phyloP scores from a whole-genome alignment of 2,329 filamentous ascomycete species.

The Colletotrichum sojae region DNA sequence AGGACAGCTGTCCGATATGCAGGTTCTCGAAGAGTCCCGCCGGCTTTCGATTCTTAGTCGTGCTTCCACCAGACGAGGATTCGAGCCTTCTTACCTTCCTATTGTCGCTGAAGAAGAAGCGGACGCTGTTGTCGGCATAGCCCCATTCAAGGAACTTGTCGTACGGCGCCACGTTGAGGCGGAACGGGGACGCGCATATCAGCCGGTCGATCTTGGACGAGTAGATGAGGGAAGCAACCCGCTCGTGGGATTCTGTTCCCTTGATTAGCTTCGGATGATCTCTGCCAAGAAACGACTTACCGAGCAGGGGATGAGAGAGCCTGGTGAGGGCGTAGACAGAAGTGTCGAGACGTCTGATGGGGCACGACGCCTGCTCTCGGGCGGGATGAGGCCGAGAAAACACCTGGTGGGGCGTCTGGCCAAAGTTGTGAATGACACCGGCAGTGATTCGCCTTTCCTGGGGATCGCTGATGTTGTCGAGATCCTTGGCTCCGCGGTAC shows the following conservation, averaged over 20 bases:
- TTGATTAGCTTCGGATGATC: constrained; percentile 23
- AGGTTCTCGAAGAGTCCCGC: constrained; percentile 94
- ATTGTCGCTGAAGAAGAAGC: constrained; percentile 89
- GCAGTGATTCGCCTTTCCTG: constrained; percentile 91
- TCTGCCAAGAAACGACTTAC: constrained; percentile 52
- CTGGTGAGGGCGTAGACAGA: constrained; percentile 82
- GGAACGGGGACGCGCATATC: constrained; percentile 85
- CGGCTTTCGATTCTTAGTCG: constrained; percentile 58
- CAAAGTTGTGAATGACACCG: constrained; percentile 98
- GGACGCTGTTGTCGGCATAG: constrained; percentile 91
- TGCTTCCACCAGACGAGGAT: not conserved
- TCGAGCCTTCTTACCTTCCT: constrained; percentile 70
- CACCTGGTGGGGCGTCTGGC: constrained; percentile 95
- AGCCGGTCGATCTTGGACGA: constrained; percentile 85
- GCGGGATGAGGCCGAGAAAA: constrained; percentile 85
- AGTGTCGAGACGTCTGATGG: constrained; percentile 80
- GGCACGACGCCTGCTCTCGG: constrained; percentile 78
- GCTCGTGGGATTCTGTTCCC: constrained; percentile 75
- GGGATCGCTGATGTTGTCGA: constrained; percentile 91
- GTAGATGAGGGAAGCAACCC: constrained; percentile 84
- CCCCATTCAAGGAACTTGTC: constrained; percentile 98
- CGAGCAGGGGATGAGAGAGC: constrained; percentile 83
- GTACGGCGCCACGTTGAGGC: constrained; percentile 90
- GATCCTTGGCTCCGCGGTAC: constrained; percentile 92
- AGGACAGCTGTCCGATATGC: constrained; percentile 90